phyloP scores from a whole-genome alignment of 2,329 filamentous ascomycete genomes.

The Talaromyces amestolkiae region DNA sequence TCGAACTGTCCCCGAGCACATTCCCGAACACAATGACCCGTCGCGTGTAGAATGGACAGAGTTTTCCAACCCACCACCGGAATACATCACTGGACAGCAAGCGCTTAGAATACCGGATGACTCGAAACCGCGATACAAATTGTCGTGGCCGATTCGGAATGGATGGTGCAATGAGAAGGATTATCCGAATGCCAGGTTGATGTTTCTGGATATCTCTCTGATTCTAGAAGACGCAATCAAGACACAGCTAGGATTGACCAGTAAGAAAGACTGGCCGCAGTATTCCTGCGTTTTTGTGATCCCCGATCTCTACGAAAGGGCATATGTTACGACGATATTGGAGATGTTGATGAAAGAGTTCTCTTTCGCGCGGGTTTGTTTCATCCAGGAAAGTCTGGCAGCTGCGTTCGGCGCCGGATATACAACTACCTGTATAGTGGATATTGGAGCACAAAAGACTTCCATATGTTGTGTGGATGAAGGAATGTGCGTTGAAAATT shows the following conservation, averaged over 20 bases:
- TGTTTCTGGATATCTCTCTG: constrained; percentile 83
- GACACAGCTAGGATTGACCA: constrained; percentile 74
- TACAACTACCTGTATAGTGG: constrained; percentile 89
- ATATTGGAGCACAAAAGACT: constrained; percentile 95
- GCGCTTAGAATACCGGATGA: constrained; percentile 85
- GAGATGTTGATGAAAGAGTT: constrained; percentile 86
- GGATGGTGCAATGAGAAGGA: constrained; percentile 90
- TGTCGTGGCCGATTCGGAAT: constrained; percentile 86
- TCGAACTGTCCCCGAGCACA: constrained; percentile 76
- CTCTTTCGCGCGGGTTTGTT: constrained; percentile 82
- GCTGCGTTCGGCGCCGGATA: constrained; percentile 94
- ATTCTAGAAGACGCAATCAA: constrained; percentile 84
- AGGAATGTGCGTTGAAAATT: constrained; percentile 91
- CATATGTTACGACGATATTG: constrained; percentile 79
- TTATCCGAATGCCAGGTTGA: constrained; percentile 73
- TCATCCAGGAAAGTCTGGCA: constrained; percentile 93
- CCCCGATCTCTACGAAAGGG: constrained; percentile 93
- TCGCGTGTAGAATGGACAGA: constrained; percentile 96
- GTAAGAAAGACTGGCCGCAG: constrained; percentile 77
- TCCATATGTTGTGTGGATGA: constrained; percentile 97
- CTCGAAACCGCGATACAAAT: constrained; percentile 82
- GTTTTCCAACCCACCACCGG: constrained; percentile 63
- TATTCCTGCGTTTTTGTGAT: constrained; percentile 98
- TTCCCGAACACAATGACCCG: constrained; percentile 91
- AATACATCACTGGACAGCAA: constrained; percentile 76